Evolutionary conservation across 1,284 basidiomycete genomes (phyloP), one percentile per base, ranked within the genome.

Genomic region (Porphyrellus sp.): DNA sequence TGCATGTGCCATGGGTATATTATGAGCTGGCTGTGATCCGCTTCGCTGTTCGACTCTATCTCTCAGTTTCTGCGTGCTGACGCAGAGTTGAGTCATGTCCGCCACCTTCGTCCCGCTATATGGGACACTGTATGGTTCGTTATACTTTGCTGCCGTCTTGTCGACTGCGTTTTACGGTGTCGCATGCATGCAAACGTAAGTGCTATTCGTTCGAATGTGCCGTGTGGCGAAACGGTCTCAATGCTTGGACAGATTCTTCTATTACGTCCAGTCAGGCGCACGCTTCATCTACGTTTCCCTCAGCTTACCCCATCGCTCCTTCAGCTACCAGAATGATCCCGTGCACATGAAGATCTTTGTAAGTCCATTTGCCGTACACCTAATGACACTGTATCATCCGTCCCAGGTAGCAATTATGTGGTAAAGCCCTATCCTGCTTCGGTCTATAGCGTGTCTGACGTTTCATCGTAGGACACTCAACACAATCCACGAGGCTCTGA

Each of bases 131-230:
- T 47, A 45, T 8, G 54, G 39, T 0, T 0, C 42, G 1, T 13
- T 48, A 2, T 59, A 42, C 25, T 46, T 56, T 31, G 35, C 31
- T n/a, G 33, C 31, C 1, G 21, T 18, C 30, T 20, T 25, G 5
- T 20, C 34, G 1, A 57, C 53, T 2, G 39, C 23, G 8, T 31
- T 42, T 40, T 40, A 40, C 9, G 24, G 39, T 9, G 24, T 25
- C 24, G n/a, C 24, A 15, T 40, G 23, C 16, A 50, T 59, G 53
- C 58, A 59, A 45, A 60, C 45, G 57, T 62, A 46, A 43, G 58
- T 31, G 23, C 4, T 1, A 5, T 30, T 39, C 9, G 24, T 52
- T 21, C 6, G 27, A 13, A 18, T 15, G 9, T 33, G n/a, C n/a
- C 31, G 31, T 33, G 31, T 15, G 31, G n/a, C n/a, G n/a, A n/a